Base-by-base conservation (phyloP, 305 asterid species). In the Rubia tinctorum region DNA sequence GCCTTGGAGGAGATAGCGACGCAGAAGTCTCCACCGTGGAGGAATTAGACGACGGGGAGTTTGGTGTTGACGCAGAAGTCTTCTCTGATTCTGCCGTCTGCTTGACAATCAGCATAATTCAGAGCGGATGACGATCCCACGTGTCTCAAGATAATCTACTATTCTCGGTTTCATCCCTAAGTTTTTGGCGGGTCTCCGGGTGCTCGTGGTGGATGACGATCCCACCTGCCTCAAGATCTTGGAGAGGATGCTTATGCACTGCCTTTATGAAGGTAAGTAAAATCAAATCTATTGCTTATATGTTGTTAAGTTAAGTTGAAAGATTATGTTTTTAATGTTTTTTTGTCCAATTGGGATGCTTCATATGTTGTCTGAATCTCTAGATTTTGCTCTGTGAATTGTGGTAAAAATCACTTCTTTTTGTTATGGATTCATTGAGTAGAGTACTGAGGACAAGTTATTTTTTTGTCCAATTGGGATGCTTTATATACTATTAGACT, bases 141-240 rank as follows among this genome's bases (percentile, higher is more conserved):
- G 30, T 27, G 30, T 27, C 30, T 27, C 2, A 27, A 27, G 30
- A 27, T 27, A 27, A 27, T 27, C 30, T 27, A 27, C 30, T 27
- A 27, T 27, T 27, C 30, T 27, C 30, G 30, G 30, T 27, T 27
- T 27, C 30, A 27, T 27, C 30, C 30, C 1, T 27, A 27, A 88
- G 82, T 93, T 93, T 77, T 96, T 97, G 81, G 95, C 82, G 30
- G 98, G 98, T 61, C 85, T 93, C 20, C 86, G 93, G 71, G 97
- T 93, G 2, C 94, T 93, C 37, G 90, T 93, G 55, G 98, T 91
- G 60, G 98, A 93, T 78, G 98, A 93, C 83, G 97, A 93, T 86
- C 92, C 90, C 39, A 91, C 92, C 72, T 93, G 98, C 55, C 87
- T 93, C 51, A 87, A 70, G 91, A 93, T 93, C 85, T 86, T 91